phyloP scores from a whole-genome alignment of 108 stramenopile genomes.

The Cyclostephanos tholiformis region DNA sequence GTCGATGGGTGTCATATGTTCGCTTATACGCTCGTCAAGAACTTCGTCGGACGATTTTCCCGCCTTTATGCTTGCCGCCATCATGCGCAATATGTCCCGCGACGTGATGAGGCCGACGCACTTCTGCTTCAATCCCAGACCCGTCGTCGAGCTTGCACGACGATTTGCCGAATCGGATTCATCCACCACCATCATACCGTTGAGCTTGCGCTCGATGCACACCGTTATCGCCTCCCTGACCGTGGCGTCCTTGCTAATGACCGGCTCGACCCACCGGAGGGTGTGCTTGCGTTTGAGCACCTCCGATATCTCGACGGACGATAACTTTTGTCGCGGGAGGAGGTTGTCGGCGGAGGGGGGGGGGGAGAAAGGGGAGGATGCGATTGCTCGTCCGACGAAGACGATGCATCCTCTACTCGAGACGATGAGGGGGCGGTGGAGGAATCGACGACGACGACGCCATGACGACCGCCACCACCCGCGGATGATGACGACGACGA shows the following conservation, averaged over 20 bases:
- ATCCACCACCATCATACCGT: slow-evolving; percentile 87
- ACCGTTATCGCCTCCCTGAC: slow-evolving; percentile 67
- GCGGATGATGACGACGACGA: background rate
- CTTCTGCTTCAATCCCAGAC: slow-evolving; percentile 30
- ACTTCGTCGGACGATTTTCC: slow-evolving; percentile 48
- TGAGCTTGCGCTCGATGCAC: slow-evolving; percentile 75
- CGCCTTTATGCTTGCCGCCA: slow-evolving; percentile 68
- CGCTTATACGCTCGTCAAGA: slow-evolving; percentile 47
- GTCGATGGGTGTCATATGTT: slow-evolving; percentile 81
- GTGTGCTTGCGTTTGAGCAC: slow-evolving; percentile 81
- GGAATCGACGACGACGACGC: background rate
- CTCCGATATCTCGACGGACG: slow-evolving; percentile 58
- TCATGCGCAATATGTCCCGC: slow-evolving; percentile 77
- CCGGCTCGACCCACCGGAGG: slow-evolving; percentile 80
- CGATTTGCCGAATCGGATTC: slow-evolving; percentile 19
- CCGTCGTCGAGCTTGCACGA: background rate
- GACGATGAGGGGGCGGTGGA: background rate
- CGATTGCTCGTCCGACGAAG: background rate
- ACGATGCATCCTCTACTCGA: too few relatives aligned
- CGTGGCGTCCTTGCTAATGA: slow-evolving; percentile 62
- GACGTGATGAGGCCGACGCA: slow-evolving; percentile 80
- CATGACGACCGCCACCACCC: too few relatives aligned
- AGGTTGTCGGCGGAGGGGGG: background rate
- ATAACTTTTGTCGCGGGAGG: slow-evolving; percentile 9
- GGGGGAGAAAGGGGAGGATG: background rate